Evolutionary conservation across 148 eudicot genomes (phyloP).

Genomic region (Simmondsia chinensis): DNA sequence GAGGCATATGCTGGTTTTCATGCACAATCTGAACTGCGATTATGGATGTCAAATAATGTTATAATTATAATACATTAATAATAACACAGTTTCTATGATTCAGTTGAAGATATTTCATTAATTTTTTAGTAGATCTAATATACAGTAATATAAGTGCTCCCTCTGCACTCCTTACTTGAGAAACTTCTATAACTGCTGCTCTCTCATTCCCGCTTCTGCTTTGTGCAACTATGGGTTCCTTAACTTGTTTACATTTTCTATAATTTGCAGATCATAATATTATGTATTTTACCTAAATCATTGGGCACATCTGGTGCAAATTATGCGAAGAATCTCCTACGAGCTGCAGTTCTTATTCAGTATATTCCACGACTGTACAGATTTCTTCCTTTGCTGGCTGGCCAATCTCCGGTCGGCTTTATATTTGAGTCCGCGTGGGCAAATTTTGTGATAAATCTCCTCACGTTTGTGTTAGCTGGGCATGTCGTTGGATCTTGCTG

Average conservation of each 20-base stretch:
- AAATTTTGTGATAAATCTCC: conserved; percentile 71
- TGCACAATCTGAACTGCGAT: too few species aligned
- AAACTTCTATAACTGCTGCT: too few species aligned
- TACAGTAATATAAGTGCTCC: too few species aligned
- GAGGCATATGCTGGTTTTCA: too few species aligned
- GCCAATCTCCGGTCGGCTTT: conserved; percentile 57
- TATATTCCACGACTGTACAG: conserved; percentile 61
- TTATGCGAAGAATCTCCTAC: conserved; percentile 57
- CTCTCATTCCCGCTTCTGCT: too few species aligned
- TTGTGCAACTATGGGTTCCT: too few species aligned
- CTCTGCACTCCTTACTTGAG: too few species aligned
- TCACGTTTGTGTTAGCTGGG: conserved; percentile 60
- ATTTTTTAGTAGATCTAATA: too few species aligned
- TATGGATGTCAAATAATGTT: too few species aligned
- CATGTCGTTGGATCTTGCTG: conserved; percentile 81
- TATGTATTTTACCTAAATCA: conserved; percentile 31
- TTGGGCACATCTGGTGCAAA: conserved; percentile 47
- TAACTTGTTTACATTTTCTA: conserved; percentile 1
- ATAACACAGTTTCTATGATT: too few species aligned
- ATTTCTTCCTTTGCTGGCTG: conserved; percentile 54
- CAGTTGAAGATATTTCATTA: too few species aligned
- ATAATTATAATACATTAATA: too few species aligned
- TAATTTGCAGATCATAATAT: conserved; percentile 48
- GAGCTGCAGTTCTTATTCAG: conserved; percentile 62
- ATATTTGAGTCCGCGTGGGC: conserved; percentile 79